phyloP scores from a whole-genome alignment of 176 grass and related monocot genomes.

The Avena sativa region DNA sequence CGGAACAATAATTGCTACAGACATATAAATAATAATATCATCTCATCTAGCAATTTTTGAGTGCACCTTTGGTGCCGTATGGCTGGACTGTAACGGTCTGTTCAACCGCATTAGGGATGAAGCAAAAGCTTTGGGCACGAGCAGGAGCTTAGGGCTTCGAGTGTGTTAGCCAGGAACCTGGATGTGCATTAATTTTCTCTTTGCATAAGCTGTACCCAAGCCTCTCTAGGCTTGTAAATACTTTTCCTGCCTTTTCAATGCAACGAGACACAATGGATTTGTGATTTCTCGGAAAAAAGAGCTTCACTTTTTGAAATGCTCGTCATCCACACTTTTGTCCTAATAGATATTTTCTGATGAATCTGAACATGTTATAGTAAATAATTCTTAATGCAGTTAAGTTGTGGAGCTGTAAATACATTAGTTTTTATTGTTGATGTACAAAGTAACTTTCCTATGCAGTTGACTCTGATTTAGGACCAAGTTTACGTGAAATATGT shows the following conservation, averaged over 20 bases:
- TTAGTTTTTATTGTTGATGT: constrained; percentile 21
- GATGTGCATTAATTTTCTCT: not conserved
- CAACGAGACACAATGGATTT: not conserved
- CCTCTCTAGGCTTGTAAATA: not conserved
- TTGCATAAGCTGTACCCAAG: not conserved
- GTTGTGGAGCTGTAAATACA: constrained; percentile 25
- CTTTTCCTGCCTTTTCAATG: not conserved
- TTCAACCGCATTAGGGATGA: not conserved
- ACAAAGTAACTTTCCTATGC: constrained; percentile 33
- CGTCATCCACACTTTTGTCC: not conserved
- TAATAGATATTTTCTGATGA: constrained; percentile 17
- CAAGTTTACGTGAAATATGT: constrained; percentile 83
- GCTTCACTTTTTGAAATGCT: constrained; percentile 23
- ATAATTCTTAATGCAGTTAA: not conserved
- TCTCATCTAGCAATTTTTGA: too few relatives aligned
- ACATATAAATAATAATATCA: too few relatives aligned
- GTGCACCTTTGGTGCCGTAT: too few relatives aligned
- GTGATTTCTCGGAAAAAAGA: not conserved
- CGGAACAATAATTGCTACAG: too few relatives aligned
- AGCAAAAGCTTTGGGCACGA: not conserved
- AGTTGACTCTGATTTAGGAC: constrained; percentile 72
- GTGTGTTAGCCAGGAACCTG: not conserved
- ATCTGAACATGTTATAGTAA: not conserved
- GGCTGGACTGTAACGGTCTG: too few relatives aligned
- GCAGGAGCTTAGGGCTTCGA: not conserved